Base-by-base conservation (phyloP, 164 flowering plant species). In the Tetracentron sinense region DNA sequence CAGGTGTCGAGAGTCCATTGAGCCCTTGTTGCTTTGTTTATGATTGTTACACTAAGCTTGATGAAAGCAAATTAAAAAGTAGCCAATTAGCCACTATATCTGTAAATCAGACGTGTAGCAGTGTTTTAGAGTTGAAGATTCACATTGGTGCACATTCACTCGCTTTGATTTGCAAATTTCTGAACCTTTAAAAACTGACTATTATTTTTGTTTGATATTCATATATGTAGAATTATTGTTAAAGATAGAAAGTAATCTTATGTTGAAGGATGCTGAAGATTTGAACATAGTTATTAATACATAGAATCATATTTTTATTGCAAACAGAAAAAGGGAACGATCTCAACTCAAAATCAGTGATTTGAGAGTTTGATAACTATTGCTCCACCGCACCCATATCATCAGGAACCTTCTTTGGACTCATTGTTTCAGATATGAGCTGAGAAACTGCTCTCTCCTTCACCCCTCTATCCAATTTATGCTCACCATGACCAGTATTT, bases 371-470 rank as follows among this genome's bases (percentile, higher is more conserved):
- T n/a, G n/a, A n/a, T n/a, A n/a, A n/a, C n/a, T n/a, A n/a, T n/a
- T n/a, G n/a, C 65, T 74, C 89, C 35, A 82, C 83, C 55, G 83
- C 77, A 44, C 87, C 81, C 15, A 29, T 70, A 42, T 79, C 79
- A 6, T 68, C 71, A 8, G 75, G 60, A 50, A 7, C 22, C 54
- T 54, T 82, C 53, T 61, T 77, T 15, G 96, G 90, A 70, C 83
- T 85, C 23, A 87, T 85, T 30, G 83, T 88, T n/a, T 85, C 80
- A 0, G 87, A 71, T 20, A 88, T 87, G 48, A 80, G 90, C 65
- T 77, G 77, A n/a, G 91, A 87, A 54, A 88, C 90, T 17, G 92
- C 91, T 70, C 64, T 79, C 67, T 92, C 95, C 27, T 82, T 93
- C 21, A 85, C 83, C 29, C 92, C 88, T 68, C 81, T 85, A 35